These are phyloP conservation scores for Nakazawaea pomicola DNA, from an alignment of 805 yeast species.

Conservation along the genomic window DNA sequence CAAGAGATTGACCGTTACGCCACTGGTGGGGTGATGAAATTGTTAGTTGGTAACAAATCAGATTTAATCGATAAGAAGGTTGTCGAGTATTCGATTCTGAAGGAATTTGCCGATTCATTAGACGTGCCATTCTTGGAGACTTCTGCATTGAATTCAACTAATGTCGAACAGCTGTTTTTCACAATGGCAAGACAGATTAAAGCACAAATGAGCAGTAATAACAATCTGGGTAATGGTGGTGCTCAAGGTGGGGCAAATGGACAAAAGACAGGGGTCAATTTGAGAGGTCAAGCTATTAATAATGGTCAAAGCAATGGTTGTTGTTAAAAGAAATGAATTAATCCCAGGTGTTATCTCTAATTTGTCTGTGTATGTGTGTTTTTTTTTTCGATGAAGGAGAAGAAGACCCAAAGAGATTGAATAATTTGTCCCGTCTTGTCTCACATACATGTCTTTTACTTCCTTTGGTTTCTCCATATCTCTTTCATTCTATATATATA, in stretches of 20 bases:
- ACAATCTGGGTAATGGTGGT: slow-evolving; percentile 36
- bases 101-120: slow-evolving; percentile 94
- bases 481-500: too few species aligned
- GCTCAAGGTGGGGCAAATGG: slow-evolving; percentile 22
- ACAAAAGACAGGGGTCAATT: slow-evolving; percentile 60
- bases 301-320: slow-evolving; percentile 39
- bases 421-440: too few species aligned
- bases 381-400: too few species aligned
- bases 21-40: slow-evolving; percentile 93
- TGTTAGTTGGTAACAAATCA: slow-evolving; percentile 94
- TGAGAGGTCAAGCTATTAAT: slow-evolving; percentile 62
- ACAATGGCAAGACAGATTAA: slow-evolving; percentile 98
- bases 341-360: too few species aligned
- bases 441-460: too few species aligned
- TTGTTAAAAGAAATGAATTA: too few species aligned
- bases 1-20: slow-evolving; percentile 98
- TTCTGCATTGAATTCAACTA: slow-evolving; percentile 89
- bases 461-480: too few species aligned
- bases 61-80: slow-evolving; percentile 91
- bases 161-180: slow-evolving; percentile 97
- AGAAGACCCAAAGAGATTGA: too few species aligned
- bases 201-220: slow-evolving; percentile 77
- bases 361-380: too few species aligned
- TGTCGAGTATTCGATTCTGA: slow-evolving; percentile 93
- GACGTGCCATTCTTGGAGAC: slow-evolving; percentile 96